Conservation (phyloP, 495 filamentous ascomycete genomes). For the Penicillium roqueforti region DNA sequence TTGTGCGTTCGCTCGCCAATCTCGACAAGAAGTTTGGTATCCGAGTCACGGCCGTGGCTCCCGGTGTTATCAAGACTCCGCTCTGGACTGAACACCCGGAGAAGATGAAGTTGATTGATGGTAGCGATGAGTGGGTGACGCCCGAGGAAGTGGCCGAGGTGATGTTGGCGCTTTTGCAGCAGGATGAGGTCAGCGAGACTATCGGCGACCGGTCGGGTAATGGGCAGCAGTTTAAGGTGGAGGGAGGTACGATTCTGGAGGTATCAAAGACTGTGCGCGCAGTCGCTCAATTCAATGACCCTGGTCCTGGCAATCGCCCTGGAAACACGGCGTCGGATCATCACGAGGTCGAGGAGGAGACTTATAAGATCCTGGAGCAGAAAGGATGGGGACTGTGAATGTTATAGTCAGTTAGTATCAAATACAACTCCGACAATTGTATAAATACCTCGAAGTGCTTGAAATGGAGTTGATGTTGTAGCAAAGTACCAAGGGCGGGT, state of each 20-base stretch:
- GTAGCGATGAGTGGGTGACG: slow-evolving; percentile 56
- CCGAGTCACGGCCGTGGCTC: slow-evolving; percentile 61
- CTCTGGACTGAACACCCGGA: slow-evolving; percentile 67
- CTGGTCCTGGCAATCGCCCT: slow-evolving; percentile 47
- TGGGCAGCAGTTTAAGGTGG: slow-evolving; percentile 31
- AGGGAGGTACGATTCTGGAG: slow-evolving; percentile 56
- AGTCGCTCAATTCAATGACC: slow-evolving; percentile 53
- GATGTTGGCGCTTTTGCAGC: slow-evolving; percentile 58
- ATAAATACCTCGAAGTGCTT: not conserved
- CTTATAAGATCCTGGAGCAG: slow-evolving; percentile 40
- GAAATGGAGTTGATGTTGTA: not conserved
- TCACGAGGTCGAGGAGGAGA: slow-evolving; percentile 38
- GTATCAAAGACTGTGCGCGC: slow-evolving; percentile 51
- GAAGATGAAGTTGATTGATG: slow-evolving; percentile 54
- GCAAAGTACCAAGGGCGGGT: not conserved
- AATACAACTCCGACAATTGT: not conserved
- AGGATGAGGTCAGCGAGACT: slow-evolving; percentile 40
- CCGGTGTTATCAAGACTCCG: slow-evolving; percentile 63
- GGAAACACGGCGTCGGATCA: slow-evolving; percentile 48
- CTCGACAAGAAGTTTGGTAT: slow-evolving; percentile 54
- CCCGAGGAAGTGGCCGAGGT: slow-evolving; percentile 61
- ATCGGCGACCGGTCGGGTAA: slow-evolving; percentile 37
- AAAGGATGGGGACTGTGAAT: slow-evolving; percentile 39
- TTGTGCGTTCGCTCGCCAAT: slow-evolving; percentile 50
- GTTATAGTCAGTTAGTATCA: slow-evolving; percentile 15